Evolutionary conservation across 176 grass and related monocot species (phyloP).

Genomic region (Phragmites australis): DNA sequence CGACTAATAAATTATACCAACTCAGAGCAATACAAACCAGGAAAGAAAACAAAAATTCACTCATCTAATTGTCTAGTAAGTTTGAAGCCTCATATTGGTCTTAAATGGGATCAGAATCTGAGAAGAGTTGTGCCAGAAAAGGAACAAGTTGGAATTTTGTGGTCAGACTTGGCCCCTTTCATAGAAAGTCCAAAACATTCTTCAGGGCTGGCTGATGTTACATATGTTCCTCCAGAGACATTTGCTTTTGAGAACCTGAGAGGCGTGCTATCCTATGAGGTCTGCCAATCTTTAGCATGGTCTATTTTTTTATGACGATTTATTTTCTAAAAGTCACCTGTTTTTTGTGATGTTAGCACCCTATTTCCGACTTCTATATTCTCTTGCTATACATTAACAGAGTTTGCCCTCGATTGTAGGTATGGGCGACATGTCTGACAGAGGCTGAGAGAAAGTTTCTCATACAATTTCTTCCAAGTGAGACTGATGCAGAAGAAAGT

Average conservation of each 20-base stretch:
- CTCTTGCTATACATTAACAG: background rate
- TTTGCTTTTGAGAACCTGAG: conserved; percentile 66
- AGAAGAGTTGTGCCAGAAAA: conserved; percentile 66
- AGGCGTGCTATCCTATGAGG: conserved; percentile 76
- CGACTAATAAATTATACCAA: conserved; percentile 59
- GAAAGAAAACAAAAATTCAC: conserved; percentile 65
- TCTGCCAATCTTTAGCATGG: conserved; percentile 21
- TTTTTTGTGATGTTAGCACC: background rate
- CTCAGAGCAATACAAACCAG: conserved; percentile 57
- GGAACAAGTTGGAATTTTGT: conserved; percentile 76
- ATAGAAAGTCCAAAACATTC: conserved; percentile 45
- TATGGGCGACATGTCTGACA: conserved; percentile 61
- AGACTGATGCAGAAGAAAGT: conserved; percentile 52
- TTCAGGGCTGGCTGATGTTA: conserved; percentile 71
- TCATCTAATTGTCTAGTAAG: conserved; percentile 58
- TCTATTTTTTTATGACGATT: background rate
- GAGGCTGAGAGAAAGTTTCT: conserved; percentile 69
- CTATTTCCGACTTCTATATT: background rate
- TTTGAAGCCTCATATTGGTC: conserved; percentile 67
- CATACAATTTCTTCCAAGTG: conserved; percentile 58
- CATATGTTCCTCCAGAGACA: conserved; percentile 61
- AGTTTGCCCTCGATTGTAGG: conserved; percentile 48
- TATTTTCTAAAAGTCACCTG: background rate
- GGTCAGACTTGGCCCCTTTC: conserved; percentile 71
- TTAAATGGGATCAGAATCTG: conserved; percentile 62